Percentiles rank a stretch among this genome's conserved stretches.
Conservation (phyloP, 2,329 filamentous ascomycete species). For the Rutstroemia sp. region DNA sequence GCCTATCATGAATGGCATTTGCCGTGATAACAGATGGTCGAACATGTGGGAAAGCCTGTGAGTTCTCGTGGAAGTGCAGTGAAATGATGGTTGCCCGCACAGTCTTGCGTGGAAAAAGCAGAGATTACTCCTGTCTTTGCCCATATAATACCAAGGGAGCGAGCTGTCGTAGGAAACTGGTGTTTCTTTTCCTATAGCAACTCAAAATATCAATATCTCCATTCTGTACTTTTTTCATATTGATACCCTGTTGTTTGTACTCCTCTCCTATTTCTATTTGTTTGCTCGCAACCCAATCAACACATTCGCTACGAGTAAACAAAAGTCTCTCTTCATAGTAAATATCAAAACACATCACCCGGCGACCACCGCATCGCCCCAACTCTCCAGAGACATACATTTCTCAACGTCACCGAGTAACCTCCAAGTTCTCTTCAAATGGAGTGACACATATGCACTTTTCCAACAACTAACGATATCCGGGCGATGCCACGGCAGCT, state of each 20-base stretch:
- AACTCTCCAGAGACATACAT: no score
- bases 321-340: background rate
- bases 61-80: background rate
- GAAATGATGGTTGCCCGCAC: background rate
- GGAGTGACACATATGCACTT: background rate
- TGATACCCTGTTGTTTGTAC: background rate
- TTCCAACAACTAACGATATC: background rate
- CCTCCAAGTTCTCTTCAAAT: no score
- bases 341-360: background rate
- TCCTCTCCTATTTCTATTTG: background rate
- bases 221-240: background rate
- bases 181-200: background rate
- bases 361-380: background rate
- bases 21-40: background rate
- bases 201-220: background rate
- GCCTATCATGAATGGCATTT: no score
- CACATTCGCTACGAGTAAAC: background rate
- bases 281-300: no score
- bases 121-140: background rate
- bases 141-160: background rate
- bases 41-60: background rate
- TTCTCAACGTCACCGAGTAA: no score
- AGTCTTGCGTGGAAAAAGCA: background rate
- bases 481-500: constrained; percentile 3
- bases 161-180: background rate